These are phyloP conservation scores for Poteriospumella lacustris DNA, from an alignment of 108 stramenopile genomes.

Conservation along the genomic window DNA sequence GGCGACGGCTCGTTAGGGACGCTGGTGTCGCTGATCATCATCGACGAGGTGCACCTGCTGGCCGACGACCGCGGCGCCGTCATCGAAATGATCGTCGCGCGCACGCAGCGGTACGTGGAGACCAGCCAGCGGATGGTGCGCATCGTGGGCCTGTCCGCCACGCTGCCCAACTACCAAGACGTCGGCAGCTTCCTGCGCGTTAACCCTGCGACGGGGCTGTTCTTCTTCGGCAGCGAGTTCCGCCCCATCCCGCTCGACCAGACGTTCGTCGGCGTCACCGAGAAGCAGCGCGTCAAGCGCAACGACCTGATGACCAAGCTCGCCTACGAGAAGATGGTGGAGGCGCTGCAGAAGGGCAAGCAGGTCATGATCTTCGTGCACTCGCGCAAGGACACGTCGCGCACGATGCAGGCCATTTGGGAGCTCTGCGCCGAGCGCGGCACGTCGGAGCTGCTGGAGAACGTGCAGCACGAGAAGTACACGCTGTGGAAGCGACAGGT, in stretches of 20 bases:
- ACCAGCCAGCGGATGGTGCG: slow-evolving; percentile 78
- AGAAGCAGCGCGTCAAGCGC: slow-evolving; percentile 62
- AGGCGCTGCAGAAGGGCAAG: slow-evolving; percentile 79
- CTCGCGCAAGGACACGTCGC: slow-evolving; percentile 87
- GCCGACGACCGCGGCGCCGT: slow-evolving; percentile 98
- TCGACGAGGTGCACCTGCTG: slow-evolving; percentile 93
- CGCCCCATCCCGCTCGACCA: slow-evolving; percentile 96
- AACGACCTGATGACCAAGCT: slow-evolving; percentile 82
- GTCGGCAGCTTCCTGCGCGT: slow-evolving; percentile 74
- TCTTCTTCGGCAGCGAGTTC: slow-evolving; percentile 90
- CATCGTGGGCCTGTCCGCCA: slow-evolving; percentile 94
- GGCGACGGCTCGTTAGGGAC: slow-evolving; percentile 70
- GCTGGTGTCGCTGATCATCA: slow-evolving; percentile 87
- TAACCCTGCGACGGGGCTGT: slow-evolving; percentile 54
- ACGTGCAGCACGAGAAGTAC: slow-evolving; percentile 24
- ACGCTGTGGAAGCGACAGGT: slow-evolving; percentile 30
- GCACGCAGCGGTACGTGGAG: slow-evolving; percentile 89
- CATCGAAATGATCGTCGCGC: slow-evolving; percentile 92
- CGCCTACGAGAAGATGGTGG: slow-evolving; percentile 76
- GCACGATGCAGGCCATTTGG: slow-evolving; percentile 72
- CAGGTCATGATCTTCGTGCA: slow-evolving; percentile 99
- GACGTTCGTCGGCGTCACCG: slow-evolving; percentile 86
- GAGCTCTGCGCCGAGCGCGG: slow-evolving; percentile 64
- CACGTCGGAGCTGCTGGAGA: slow-evolving; percentile 44
- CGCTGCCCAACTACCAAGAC: slow-evolving; percentile 93